Percentiles rank a stretch among this genome's conserved stretches.
Evolutionary conservation across 495 filamentous ascomycete species (phyloP).

Genomic region (Oleoguttula mirabilis): DNA sequence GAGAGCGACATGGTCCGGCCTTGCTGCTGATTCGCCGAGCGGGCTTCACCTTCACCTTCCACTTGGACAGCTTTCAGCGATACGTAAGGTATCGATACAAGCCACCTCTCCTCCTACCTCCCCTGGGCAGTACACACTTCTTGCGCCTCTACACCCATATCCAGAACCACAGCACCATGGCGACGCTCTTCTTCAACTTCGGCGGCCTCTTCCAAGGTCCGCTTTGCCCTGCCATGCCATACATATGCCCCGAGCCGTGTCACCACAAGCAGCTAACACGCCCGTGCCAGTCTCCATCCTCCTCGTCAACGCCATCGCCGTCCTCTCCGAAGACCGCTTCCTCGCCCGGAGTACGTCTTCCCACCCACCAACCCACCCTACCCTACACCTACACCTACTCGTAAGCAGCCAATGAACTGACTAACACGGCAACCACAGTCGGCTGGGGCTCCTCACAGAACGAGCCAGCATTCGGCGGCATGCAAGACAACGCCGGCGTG

Average conservation of each 20-base stretch:
- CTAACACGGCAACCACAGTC: conserved; percentile 38
- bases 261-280: too few relatives aligned
- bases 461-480: conserved; percentile 65
- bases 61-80: too few relatives aligned
- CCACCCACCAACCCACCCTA: too few relatives aligned
- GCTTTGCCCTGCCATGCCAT: too few relatives aligned
- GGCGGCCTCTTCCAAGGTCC: conserved; percentile 63
- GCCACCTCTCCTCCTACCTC: too few relatives aligned
- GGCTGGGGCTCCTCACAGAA: conserved; percentile 56
- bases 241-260: too few relatives aligned
- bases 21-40: conserved; percentile 1
- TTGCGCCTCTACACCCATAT: too few relatives aligned
- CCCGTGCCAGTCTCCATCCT: conserved; percentile 64
- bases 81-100: too few relatives aligned
- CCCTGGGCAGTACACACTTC: too few relatives aligned
- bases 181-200: conserved; percentile 46
- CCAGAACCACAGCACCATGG: too few relatives aligned
- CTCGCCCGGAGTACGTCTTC: conserved; percentile 69
- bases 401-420: not conserved
- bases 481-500: conserved; percentile 60
- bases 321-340: conserved; percentile 96
- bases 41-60: too few relatives aligned
- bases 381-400: not conserved
- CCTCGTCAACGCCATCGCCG: conserved; percentile 83
- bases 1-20: conserved; percentile 12